Conservation (phyloP, 345 rosid genomes). For the Linum lewisii region DNA sequence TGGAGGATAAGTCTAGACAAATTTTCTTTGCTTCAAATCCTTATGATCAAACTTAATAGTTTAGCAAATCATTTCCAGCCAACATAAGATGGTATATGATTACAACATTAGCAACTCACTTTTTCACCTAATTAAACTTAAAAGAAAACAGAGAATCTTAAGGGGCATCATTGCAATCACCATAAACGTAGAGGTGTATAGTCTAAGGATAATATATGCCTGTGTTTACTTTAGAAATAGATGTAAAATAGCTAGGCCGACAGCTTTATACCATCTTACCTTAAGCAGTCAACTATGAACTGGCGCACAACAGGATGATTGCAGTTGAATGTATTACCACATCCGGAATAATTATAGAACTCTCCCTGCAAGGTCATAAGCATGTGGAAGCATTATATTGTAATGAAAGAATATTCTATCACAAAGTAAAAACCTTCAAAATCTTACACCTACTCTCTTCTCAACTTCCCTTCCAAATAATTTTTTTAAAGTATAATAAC, state of each 20-base stretch:
- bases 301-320: slow-evolving; percentile 95
- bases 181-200: neutral
- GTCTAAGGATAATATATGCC: neutral
- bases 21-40: too few species aligned
- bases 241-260: neutral
- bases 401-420: neutral
- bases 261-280: slow-evolving; percentile 32
- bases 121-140: neutral
- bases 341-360: slow-evolving; percentile 96
- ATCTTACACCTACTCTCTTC: neutral
- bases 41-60: too few species aligned
- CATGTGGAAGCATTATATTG: neutral
- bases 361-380: slow-evolving; percentile 54
- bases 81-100: neutral
- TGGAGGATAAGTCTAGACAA: too few species aligned
- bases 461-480: neutral
- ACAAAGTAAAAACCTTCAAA: neutral
- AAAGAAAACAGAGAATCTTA: neutral
- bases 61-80: neutral
- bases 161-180: neutral
- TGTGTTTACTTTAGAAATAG: neutral
- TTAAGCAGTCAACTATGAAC: slow-evolving; percentile 76
- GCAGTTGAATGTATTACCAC: slow-evolving; percentile 97
- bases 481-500: neutral
- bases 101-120: neutral